Evolutionary conservation across 768 basidiomycete genomes (phyloP), one percentile per base, ranked within the genome.

Genomic region (Tylopilus felleus): DNA sequence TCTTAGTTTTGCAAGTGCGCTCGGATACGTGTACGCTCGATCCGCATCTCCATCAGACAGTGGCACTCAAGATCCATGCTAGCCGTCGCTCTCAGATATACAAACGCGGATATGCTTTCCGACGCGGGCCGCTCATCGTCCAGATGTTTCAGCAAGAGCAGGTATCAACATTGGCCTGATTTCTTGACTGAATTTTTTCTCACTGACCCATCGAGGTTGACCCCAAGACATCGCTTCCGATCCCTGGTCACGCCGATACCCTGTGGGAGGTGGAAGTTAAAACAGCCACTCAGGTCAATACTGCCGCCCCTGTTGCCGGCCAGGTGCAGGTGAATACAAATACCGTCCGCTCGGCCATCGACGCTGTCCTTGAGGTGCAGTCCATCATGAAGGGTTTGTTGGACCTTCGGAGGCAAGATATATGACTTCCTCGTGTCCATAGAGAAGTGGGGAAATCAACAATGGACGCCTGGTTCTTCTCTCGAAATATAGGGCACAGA

Each of bases 251-350:
- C 51, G 72, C 83, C 8, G 88, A 89, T 60, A 88, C 89, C 0
- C 75, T 90, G 6, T 93, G 90, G 90, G 86, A 92, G 66, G 89
- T 93, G 35, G 88, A 93, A 72, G 90, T 91, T 47, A 91, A 88
- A 68, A 90, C 90, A 1, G 87, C 89, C 2, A 75, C 78, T 3
- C 91, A 91, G 7, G 82, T 88, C 41, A 81, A 86, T 16, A 90
- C 88, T 53, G 87, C 85, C 0, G 68, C 60, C 22, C 55, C 68
- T 27, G 53, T 49, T 31, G 45, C 52, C 28, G 66, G 68, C 19
- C 68, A 72, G 40, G 58, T 66, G 9, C 88, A 85, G 65, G 85
- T 86, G 56, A 86, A 80, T 3, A 90, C 90, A 55, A 86, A 80
- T 3, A 90, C 90, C 5, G 75, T 92, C n/a, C 81, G 78, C 51